Base-by-base conservation (phyloP, 768 basidiomycete genomes). In the Trametes maxima region DNA sequence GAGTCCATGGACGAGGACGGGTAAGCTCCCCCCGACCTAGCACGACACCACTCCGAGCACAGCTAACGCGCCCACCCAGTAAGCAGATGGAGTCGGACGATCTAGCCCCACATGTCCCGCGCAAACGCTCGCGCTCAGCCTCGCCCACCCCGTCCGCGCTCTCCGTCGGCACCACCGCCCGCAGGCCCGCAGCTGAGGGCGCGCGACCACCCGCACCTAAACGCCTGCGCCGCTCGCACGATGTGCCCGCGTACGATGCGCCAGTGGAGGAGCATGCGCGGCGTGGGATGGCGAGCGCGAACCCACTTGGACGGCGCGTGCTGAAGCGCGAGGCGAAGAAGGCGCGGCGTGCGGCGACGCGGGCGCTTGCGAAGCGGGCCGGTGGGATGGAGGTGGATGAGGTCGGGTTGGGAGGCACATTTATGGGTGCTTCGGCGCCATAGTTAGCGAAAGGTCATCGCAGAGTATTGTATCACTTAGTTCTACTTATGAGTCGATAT, bases 301-400 rank as follows among this genome's bases (percentile, higher is more conserved):
- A 89, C 69, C 87, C 89, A 14, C 64, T 91, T 62, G 84, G 78
- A 57, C 75, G 88, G 62, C 80, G 77, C 67, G 75, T 78, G 65
- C 65, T 90, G 67, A 90, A 89, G 75, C 80, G 75, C 68, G 87
- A 85, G 46, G 81, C 83, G 49, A 91, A 89, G 77, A 77, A 78
- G 65, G 83, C 81, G 39, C 78, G 84, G 67, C 85, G 84, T 70
- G 80, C 81, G 5, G 80, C 78, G 42, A 77, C 77, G 37, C 73
- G 74, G 54, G 67, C 54, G 48, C 56, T 52, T 7, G 52, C 51
- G 19, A 28, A 45, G 57, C 51, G 39, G 17, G 6, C 22, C 33
- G 62, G 33, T 2, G 67, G 70, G 5, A 76, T 79, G 78, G 74
- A 75, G 35, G 67, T 77, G 14, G 73, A 74, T 37, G 67, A 70